Evolutionary conservation across 2,329 filamentous ascomycete species (phyloP).

Genomic region (Fusarium tuaranense): DNA sequence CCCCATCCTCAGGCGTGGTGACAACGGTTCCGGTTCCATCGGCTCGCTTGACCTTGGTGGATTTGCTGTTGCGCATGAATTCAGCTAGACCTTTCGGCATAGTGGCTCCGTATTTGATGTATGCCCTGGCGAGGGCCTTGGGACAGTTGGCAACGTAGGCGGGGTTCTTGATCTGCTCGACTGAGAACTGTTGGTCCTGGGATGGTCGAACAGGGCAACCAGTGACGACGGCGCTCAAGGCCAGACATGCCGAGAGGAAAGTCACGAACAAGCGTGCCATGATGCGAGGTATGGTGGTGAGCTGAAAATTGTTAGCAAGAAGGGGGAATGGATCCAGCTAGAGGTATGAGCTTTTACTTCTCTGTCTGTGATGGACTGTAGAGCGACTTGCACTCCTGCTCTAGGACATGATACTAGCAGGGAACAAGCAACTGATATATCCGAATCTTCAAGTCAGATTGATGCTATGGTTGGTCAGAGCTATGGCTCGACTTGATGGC

Average conservation of each 20-base stretch:
- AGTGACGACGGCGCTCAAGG: slow-evolving; percentile 33
- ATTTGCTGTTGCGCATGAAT: slow-evolving; percentile 39
- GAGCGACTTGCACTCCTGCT: neutral
- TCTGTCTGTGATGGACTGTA: neutral
- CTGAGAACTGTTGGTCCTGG: slow-evolving; percentile 39
- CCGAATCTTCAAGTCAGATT: neutral
- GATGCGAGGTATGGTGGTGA: neutral
- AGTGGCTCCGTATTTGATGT: slow-evolving; percentile 52
- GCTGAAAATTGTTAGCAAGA: neutral
- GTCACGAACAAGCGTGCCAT: neutral
- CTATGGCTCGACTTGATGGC: neutral
- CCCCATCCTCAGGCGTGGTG: slow-evolving; percentile 44
- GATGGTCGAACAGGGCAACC: slow-evolving; percentile 23
- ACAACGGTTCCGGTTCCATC: slow-evolving; percentile 39
- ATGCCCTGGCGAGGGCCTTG: slow-evolving; percentile 48
- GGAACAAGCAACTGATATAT: neutral
- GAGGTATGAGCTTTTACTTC: neutral
- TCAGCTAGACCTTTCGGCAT: slow-evolving; percentile 47
- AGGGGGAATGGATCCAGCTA: neutral
- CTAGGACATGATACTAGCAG: neutral
- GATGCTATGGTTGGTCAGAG: neutral
- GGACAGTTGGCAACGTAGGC: slow-evolving; percentile 50
- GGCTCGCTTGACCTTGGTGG: slow-evolving; percentile 37
- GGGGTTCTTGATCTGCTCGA: slow-evolving; percentile 53
- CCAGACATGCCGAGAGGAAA: slow-evolving; percentile 30